Evolutionary conservation across 1,139 yeast genomes (phyloP), one percentile per base, ranked within the genome.

Genomic region (Hyphopichia buzzinii): DNA sequence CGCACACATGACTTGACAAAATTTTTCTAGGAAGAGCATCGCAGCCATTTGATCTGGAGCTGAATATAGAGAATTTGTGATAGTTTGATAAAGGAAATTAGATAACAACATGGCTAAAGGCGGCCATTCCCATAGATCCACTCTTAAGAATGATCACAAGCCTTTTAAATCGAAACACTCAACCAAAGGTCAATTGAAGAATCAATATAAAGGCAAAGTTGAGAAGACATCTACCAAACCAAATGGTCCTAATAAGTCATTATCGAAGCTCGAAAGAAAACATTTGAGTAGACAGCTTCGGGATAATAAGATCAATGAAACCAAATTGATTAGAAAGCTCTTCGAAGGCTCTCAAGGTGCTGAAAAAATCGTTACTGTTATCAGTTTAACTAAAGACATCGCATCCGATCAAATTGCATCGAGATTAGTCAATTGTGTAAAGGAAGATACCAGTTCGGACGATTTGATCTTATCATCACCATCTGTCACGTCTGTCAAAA

Each of bases 141-240:
- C 95, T 8, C 67, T 85, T 38, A 90, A 88, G 62, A 83, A 82
- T 58, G 81, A 81, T 37, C 96, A 90, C 52, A 92, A 92, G 64
- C 76, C 92, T 8, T 92, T 88, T 74, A 92, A 92, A 57, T 80
- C 95, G 6, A 84, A 81, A 54, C 97, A 92, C 67, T 79, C 96
- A 15, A 78, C 95, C n/a, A 92, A 92, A 56, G 87, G 96, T 39
- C 80, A 89, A 37, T 59, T 89, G 52, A 90, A 88, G 57, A 84
- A 86, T 44, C 72, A 77, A 41, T 71, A 69, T 49, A 90, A 90
- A 59, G 97, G 97, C 43, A 89, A 88, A 59, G 88, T 92, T 26
- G 97, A 90, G 54, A 85, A 83, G 52, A 17, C 36, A 4, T 62
- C 67, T 15, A 38, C 48, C 4, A 59, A 64, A 2, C 54, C 64